Base-by-base conservation (phyloP, 2,329 filamentous ascomycete species). In the Arthroderma uncinatum region DNA sequence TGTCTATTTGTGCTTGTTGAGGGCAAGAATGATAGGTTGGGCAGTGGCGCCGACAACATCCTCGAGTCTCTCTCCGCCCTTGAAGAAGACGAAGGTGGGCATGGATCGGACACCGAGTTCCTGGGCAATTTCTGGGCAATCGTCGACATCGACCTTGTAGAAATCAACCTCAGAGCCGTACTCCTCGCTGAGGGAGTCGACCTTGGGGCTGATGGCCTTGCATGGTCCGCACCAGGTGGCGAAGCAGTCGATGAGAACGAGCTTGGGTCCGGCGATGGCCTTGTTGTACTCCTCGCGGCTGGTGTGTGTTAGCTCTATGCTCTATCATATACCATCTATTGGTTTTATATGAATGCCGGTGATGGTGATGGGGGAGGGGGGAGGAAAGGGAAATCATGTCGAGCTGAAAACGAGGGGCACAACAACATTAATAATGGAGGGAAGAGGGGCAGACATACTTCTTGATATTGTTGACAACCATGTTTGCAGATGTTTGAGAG, bases 11-110 rank as follows among this genome's bases (percentile, higher is more conserved):
- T 61, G 23, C 50, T 62, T 60, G 48, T 61, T 33, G 34, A 70
- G 62, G 23, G 61, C 60, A 16, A 61, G 70, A 71, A 80, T 72
- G 59, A 93, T 73, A 9, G 79, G 82, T 52, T 71, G 70, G n/a
- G 83, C 83, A 73, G 88, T 87, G 64, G 89, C 89, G 61, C 89
- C 89, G 12, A 64, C 55, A 10, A 62, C 61, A 44, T 61, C 59
- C 42, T 65, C 67, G 50, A 66, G 57, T 56, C 63, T 63, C 59
- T 70, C 57, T 4, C 71, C 71, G 62, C 72, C 66, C 63, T 73
- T 74, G 61, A 72, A 68, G 50, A 73, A 64, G 6, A 71, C 62
- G 58, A 74, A 74, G 0, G 69, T 73, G 7, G 71, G 72, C 70
- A 73, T 73, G 9, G 79, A 78, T 37, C 72, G 72, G 4, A 82